phyloP scores from a whole-genome alignment of 257 asterid genomes.

The Perilla frutescens region DNA sequence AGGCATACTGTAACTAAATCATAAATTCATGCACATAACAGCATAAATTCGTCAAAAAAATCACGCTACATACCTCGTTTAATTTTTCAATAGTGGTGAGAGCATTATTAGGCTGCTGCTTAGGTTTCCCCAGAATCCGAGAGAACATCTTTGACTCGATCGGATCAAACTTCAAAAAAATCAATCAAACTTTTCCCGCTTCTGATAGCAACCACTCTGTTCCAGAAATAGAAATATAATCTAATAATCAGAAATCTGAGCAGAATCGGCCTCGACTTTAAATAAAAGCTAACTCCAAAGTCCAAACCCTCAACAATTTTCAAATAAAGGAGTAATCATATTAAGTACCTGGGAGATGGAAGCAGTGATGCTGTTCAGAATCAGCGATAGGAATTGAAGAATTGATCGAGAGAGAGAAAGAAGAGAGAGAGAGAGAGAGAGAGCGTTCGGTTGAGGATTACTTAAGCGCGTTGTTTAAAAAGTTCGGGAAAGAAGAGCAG shows the following conservation, averaged over 20 bases:
- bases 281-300: background rate
- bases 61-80: conserved; percentile 58
- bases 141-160: conserved; percentile 54
- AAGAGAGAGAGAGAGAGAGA: background rate
- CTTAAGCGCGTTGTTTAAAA: conserved; percentile 34
- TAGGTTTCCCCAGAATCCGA: conserved; percentile 67
- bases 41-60: background rate
- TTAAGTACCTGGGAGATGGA: conserved; percentile 30
- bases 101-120: conserved; percentile 62
- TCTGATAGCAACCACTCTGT: background rate
- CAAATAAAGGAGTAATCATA: too few species aligned
- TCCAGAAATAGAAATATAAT: background rate
- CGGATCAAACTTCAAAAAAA: conserved; percentile 26
- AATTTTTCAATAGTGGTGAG: conserved; percentile 65
- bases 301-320: background rate
- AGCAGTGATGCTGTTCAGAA: conserved; percentile 2
- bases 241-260: conserved; percentile 5
- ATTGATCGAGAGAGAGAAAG: background rate
- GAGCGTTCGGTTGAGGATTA: conserved; percentile 1
- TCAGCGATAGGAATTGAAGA: conserved; percentile 4
- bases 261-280: background rate
- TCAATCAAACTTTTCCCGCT: conserved; percentile 24
- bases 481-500: background rate
- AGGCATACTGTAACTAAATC: background rate
- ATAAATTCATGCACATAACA: background rate